Base-by-base conservation (phyloP, 2,329 filamentous ascomycete genomes). In the Aureobasidium sp. region DNA sequence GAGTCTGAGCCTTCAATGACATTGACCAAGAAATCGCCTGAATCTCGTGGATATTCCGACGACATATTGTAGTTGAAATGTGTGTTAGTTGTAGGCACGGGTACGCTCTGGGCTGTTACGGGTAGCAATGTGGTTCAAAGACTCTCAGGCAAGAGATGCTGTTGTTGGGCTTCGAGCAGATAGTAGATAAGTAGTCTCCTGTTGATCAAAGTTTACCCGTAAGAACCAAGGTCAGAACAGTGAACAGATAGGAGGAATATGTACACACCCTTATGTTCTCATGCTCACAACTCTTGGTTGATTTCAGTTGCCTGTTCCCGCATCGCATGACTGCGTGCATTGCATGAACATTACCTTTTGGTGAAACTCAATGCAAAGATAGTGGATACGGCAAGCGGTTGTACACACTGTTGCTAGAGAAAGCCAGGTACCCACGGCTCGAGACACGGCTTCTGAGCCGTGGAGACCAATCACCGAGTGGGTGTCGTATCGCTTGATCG, bases 291-390 rank as follows among this genome's bases (percentile, higher is more conserved):
- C 11, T 12, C n/a, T 20, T n/a, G 37, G 17, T 7, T 57, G 27
- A 25, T 25, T 57, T 25, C 25, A 29, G 34, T 12, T 25, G 53
- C 41, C 27, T 36, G 9, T 22, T 20, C 11, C n/a, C 9, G 22
- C 37, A 45, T 57, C 53, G 27, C 53, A 57, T 57, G 53, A 57
- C 41, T 45, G 9, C 14, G 20, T 57, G 53, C 53, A 27, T 39
- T 20, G 41, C 53, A 45, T 36, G 11, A 27, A 36, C 27, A 15
- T 2, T 44, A 22, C 41, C 12, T 45, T 15, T n/a, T 34, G 14
- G 14, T 22, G 11, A 9, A 45, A 15, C n/a, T 36, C 29, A 29
- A 45, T 44, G 29, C 39, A 22, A 20, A 36, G 27, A 41, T 42
- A 27, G 14, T 31, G 6, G 39, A 36, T 44, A 41, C 7, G 27